Percentiles rank a stretch among this genome's conserved stretches.
phyloP scores from a whole-genome alignment of 768 basidiomycete species.

The Kwoniella dejecticola region DNA sequence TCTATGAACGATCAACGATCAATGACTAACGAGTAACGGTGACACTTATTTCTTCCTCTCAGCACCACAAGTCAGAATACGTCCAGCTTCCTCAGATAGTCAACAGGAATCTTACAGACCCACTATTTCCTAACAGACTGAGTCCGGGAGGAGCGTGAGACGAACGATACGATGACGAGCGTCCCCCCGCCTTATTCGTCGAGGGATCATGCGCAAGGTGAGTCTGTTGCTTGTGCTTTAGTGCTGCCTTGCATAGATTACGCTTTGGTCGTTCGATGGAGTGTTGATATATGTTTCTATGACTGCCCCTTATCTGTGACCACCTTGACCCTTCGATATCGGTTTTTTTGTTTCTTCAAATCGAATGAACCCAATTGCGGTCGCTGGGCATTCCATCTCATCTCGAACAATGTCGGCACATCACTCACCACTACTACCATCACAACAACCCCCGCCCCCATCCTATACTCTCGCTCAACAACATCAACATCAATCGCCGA shows the following conservation, averaged over 20 bases:
- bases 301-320: too few species aligned
- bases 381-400: too few species aligned
- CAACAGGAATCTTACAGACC: not conserved
- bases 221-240: not conserved
- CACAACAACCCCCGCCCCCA: not conserved
- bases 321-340: too few species aligned
- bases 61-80: not conserved
- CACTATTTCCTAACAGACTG: not conserved
- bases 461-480: not conserved
- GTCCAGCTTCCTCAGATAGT: not conserved
- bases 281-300: too few species aligned
- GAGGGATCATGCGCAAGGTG: slow-evolving; percentile 35
- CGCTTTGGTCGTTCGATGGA: too few species aligned
- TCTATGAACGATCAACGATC: not conserved
- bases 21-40: too few species aligned
- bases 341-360: too few species aligned
- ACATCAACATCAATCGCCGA: not conserved
- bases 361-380: too few species aligned
- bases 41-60: not conserved
- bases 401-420: too few species aligned
- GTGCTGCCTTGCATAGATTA: not conserved
- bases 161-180: slow-evolving; percentile 14
- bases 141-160: not conserved
- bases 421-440: not conserved
- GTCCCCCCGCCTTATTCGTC: slow-evolving; percentile 28